These are phyloP conservation scores for Eutrema yunnanense DNA, from an alignment of 345 rosid species.

Conservation along the genomic window DNA sequence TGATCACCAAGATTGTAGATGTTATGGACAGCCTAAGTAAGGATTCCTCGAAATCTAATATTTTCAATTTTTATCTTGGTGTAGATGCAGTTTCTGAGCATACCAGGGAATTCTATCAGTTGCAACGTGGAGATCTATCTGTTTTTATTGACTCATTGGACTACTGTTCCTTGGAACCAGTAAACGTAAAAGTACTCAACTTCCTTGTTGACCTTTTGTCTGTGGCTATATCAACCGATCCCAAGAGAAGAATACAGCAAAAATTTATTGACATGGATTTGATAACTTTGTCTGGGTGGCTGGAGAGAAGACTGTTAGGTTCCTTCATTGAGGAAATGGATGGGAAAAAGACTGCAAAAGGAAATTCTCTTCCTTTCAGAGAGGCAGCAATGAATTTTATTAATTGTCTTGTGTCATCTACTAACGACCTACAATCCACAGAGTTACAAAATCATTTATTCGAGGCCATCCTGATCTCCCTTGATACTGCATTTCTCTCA, in stretches of 20 bases:
- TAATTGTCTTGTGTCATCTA: constrained; percentile 48
- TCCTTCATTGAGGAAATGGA: constrained; percentile 44
- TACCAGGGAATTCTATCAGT: constrained; percentile 42
- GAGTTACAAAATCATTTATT: constrained; percentile 70
- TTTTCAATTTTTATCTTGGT: constrained; percentile 66
- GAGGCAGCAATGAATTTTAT: constrained; percentile 81
- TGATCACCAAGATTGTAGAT: constrained; percentile 58
- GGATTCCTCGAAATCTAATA: constrained; percentile 51
- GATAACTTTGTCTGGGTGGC: constrained; percentile 61
- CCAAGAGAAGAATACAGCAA: constrained; percentile 52
- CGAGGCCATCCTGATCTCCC: constrained; percentile 72
- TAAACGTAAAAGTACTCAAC: constrained; percentile 73
- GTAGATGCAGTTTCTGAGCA: constrained; percentile 37
- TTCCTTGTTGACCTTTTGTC: constrained; percentile 76
- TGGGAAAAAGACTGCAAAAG: constrained; percentile 48
- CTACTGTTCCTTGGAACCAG: constrained; percentile 61
- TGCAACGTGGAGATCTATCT: constrained; percentile 60
- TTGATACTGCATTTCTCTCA: constrained; percentile 71
- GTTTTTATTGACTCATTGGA: constrained; percentile 69
- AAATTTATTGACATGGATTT: constrained; percentile 68
- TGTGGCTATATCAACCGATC: constrained; percentile 49
- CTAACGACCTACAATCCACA: constrained; percentile 37
- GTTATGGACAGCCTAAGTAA: constrained; percentile 68
- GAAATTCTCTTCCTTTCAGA: constrained; percentile 57
- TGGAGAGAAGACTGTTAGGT: constrained; percentile 88